Conservation (phyloP, 345 rosid species). For the Salix caprea region DNA sequence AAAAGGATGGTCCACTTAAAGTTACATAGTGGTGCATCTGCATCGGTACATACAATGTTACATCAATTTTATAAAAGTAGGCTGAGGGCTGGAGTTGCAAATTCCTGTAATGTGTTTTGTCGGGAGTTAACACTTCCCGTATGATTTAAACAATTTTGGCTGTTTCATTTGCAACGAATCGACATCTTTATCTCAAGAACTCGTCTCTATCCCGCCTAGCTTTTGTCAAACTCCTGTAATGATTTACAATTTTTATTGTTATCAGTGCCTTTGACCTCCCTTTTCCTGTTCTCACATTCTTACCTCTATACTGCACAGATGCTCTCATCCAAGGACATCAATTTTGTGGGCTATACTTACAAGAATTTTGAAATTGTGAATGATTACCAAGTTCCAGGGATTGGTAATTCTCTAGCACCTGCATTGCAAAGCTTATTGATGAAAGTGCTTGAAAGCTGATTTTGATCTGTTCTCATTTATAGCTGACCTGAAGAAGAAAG, state of each 20-base stretch:
- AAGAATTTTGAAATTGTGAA: conserved; percentile 84
- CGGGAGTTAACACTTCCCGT: not conserved
- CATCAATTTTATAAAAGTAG: not conserved
- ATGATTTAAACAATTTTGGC: not conserved
- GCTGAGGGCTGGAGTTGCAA: not conserved
- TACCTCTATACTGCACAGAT: conserved; percentile 44
- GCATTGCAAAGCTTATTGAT: not conserved
- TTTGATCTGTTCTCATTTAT: conserved; percentile 7
- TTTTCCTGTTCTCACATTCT: not conserved
- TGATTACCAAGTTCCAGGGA: conserved; percentile 78
- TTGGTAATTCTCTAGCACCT: conserved; percentile 40
- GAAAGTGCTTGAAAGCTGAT: not conserved
- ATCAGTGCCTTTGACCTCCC: not conserved
- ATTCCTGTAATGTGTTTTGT: not conserved
- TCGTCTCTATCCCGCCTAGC: not conserved
- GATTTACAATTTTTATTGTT: too few relatives aligned
- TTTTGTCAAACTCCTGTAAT: not conserved
- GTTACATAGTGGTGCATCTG: not conserved
- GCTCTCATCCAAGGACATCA: conserved; percentile 76
- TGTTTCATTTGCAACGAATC: not conserved
- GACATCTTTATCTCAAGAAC: too few relatives aligned
- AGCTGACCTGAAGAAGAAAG: conserved; percentile 83
- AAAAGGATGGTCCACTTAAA: not conserved
- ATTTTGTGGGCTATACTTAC: conserved; percentile 77
- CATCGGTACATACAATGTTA: not conserved